Conservation (phyloP, 805 yeast species). For the Ogataea paraovalis region DNA sequence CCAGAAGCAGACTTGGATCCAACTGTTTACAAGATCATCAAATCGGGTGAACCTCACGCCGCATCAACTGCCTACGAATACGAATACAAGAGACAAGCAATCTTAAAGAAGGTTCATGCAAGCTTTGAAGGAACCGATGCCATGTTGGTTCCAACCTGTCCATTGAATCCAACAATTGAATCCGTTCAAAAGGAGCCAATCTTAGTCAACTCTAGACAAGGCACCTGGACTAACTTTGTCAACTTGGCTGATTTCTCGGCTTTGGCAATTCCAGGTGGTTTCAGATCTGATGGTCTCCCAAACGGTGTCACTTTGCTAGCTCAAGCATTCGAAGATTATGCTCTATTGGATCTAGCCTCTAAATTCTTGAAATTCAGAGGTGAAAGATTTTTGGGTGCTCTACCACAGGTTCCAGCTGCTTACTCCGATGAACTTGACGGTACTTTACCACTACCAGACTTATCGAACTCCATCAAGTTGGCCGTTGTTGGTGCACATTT, state of each 20-base stretch:
- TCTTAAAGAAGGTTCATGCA: slow-evolving; percentile 59
- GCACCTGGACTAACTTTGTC: slow-evolving; percentile 97
- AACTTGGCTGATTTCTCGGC: slow-evolving; percentile 93
- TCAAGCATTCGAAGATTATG: slow-evolving; percentile 80
- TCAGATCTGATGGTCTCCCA: slow-evolving; percentile 83
- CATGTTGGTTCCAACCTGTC: slow-evolving; percentile 88
- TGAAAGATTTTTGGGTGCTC: slow-evolving; percentile 55
- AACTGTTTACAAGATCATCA: slow-evolving; percentile 71
- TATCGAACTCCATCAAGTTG: slow-evolving; percentile 49
- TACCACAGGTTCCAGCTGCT: slow-evolving; percentile 23
- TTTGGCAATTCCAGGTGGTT: slow-evolving; percentile 86
- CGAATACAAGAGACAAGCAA: slow-evolving; percentile 83
- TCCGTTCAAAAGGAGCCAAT: slow-evolving; percentile 77
- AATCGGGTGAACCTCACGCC: slow-evolving; percentile 69
- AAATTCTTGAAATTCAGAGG: slow-evolving; percentile 51
- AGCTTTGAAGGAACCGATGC: slow-evolving; percentile 64
- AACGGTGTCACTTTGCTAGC: slow-evolving; percentile 86
- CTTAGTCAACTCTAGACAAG: slow-evolving; percentile 81
- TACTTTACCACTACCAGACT: slow-evolving; percentile 41
- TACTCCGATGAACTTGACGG: slow-evolving; percentile 41
- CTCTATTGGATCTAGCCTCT: slow-evolving; percentile 78
- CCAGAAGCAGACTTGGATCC: slow-evolving; percentile 75
- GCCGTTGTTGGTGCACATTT: slow-evolving; percentile 98
- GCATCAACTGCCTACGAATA: slow-evolving; percentile 82
- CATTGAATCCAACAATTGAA: slow-evolving; percentile 79